Conservation (phyloP, 768 basidiomycete genomes). For the Trametes coccinea region DNA sequence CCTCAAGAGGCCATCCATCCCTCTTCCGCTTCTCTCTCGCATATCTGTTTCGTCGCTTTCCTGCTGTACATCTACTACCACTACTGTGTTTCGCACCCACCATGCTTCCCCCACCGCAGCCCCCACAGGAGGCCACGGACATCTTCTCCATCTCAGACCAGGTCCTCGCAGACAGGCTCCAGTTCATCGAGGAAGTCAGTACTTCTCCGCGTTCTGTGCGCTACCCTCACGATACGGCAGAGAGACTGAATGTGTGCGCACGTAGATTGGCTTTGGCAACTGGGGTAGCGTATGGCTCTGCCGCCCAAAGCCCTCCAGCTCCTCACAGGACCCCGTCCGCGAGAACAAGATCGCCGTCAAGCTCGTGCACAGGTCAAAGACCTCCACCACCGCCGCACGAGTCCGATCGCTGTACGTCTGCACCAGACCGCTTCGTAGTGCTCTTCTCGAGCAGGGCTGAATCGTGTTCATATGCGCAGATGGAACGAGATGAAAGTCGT, state of each 20-base stretch:
- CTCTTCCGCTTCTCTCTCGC: constrained; percentile 15
- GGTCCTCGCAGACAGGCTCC: constrained; percentile 64
- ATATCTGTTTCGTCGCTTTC: constrained; percentile 13
- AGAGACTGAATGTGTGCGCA: constrained; percentile 4
- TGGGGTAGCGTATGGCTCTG: constrained; percentile 93
- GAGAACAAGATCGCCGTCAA: constrained; percentile 80
- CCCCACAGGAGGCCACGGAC: constrained; percentile 46
- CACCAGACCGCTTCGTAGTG: neutral
- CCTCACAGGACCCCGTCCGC: constrained; percentile 38
- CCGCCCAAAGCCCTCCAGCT: constrained; percentile 49
- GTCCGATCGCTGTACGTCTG: constrained; percentile 78
- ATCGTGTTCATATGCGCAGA: constrained; percentile 39
- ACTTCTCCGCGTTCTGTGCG: neutral
- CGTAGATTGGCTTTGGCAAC: constrained; percentile 85
- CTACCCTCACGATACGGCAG: neutral
- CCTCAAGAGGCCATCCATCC: neutral
- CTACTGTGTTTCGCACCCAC: constrained; percentile 1
- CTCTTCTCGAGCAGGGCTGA: neutral
- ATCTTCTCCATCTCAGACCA: constrained; percentile 78
- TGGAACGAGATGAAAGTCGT: constrained; percentile 99
- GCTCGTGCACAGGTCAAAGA: constrained; percentile 83
- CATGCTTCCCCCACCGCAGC: constrained; percentile 32
- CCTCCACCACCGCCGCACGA: constrained; percentile 84
- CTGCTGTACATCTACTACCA: constrained; percentile 22
- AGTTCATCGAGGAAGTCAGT: constrained; percentile 74